These are phyloP conservation scores for Dillenia turbinata DNA, from an alignment of 164 flowering plant species.

Conservation along the genomic window DNA sequence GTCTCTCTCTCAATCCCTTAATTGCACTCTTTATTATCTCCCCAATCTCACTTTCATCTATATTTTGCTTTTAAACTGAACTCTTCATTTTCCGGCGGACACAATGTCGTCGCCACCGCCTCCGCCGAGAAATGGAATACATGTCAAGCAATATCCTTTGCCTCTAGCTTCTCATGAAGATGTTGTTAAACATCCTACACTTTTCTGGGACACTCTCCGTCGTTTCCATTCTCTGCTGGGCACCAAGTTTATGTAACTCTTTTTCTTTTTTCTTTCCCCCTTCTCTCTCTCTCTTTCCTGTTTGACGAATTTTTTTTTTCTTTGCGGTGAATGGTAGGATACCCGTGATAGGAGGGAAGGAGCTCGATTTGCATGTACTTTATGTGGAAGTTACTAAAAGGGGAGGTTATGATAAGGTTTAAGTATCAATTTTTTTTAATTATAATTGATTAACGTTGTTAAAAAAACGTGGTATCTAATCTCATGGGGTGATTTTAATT, in stretches of 20 bases:
- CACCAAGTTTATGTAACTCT: slow-evolving; percentile 56
- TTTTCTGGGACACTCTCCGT: slow-evolving; percentile 58
- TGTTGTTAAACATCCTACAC: slow-evolving; percentile 29
- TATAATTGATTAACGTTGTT: background rate
- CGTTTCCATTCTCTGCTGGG: slow-evolving; percentile 50
- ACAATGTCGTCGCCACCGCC: too few species aligned
- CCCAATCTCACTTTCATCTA: background rate
- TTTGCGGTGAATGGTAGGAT: slow-evolving; percentile 29
- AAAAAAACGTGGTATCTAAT: too few species aligned
- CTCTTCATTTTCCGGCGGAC: too few species aligned
- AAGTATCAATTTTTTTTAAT: background rate
- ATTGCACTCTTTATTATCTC: background rate
- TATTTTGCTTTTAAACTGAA: background rate
- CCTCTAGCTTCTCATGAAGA: slow-evolving; percentile 62
- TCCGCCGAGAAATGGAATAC: slow-evolving; percentile 16
- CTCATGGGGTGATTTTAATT: background rate
- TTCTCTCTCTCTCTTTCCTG: background rate
- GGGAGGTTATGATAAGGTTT: slow-evolving; percentile 82
- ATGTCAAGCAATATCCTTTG: slow-evolving; percentile 35
- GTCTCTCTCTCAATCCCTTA: background rate
- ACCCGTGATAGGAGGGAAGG: slow-evolving; percentile 87
- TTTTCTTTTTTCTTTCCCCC: slow-evolving; percentile 4
- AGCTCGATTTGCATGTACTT: slow-evolving; percentile 74
- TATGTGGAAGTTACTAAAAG: slow-evolving; percentile 78
- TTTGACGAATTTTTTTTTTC: too few species aligned